Evolutionary conservation across 2,329 filamentous ascomycete species (phyloP), one percentile per base, ranked within the genome.

Genomic region (Fonsecaea pugnacius): DNA sequence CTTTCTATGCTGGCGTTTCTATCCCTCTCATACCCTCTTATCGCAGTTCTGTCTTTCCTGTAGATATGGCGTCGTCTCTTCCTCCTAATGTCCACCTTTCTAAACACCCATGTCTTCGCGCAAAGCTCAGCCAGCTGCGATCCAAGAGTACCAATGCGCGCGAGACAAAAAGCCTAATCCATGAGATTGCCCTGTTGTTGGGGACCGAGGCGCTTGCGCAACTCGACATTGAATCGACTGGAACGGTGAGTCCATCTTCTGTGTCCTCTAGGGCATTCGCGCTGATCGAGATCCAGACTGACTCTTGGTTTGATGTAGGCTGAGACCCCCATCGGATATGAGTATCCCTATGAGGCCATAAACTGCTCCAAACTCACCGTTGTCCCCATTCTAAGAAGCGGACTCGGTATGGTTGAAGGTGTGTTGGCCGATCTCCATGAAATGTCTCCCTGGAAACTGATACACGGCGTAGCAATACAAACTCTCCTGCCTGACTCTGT

Each of bases 341-440:
- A 87, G 67, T 96, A 93, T 79, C 83, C 85, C 14, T 88, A 86
- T 0, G 84, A 86, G 40, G 82, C 82, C 43, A 83, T 91, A 69
- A 77, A 84, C 5, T 89, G 91, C 0, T 78, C 83, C 55, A 85
- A 84, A 64, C 85, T 97, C 70, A 93, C 89, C 58, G 84, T 98
- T 59, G 89, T 98, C 2, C 94, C 94, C 40, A 96, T 98, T 77
- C 85, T 98, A n/a, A 86, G 94, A 66, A 96, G 91, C 3, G 94
- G 94, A 30, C 83, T 97, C 46, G 91, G 87, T 75, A 97, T 98
- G 93, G 85, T 96, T 50, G 91, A 96, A 74, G 90, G 89, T 90
- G 72, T 24, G 76, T 75, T 24, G 18, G 18, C 18, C 16, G 32
- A 10, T 40, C 30, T 32, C 32, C 43, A 51, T 24, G 24, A 36